Evolutionary conservation across 495 filamentous ascomycete genomes (phyloP).

Genomic region (Barbatosphaeria neglecta): DNA sequence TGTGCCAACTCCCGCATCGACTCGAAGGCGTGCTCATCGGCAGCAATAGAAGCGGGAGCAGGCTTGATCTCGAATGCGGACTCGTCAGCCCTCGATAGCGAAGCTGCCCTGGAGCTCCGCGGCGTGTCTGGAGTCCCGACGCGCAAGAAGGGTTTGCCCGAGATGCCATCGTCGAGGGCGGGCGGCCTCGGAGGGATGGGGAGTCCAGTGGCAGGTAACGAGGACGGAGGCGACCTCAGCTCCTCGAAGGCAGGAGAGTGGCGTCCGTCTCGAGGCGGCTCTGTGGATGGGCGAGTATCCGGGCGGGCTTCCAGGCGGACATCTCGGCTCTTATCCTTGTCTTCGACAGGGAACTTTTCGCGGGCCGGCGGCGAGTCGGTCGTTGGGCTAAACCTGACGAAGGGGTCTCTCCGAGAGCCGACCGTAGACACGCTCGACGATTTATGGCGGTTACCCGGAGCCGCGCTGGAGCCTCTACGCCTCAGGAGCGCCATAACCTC

Average conservation of each 20-base stretch:
- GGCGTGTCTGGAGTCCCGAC: constrained; percentile 14
- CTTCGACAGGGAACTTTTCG: background rate
- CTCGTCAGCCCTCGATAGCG: background rate
- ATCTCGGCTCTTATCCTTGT: too few relatives aligned
- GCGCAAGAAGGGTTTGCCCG: constrained; percentile 33
- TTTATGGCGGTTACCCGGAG: background rate
- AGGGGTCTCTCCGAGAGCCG: background rate
- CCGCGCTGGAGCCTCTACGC: constrained; percentile 1
- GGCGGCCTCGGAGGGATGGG: constrained; percentile 15
- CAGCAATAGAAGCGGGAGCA: too few relatives aligned
- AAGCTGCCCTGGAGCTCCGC: background rate
- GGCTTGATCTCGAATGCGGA: constrained; percentile 2
- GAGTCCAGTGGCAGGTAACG: background rate
- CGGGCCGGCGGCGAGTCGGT: background rate
- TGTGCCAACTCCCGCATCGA: background rate
- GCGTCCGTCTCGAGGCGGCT: background rate
- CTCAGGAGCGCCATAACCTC: constrained; percentile 26
- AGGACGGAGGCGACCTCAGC: background rate
- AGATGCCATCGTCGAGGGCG: constrained; percentile 29
- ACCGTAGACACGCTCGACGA: background rate
- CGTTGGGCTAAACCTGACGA: background rate
- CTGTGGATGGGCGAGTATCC: background rate
- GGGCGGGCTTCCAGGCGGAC: too few relatives aligned
- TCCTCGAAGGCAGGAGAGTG: background rate
- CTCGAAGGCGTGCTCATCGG: constrained; percentile 8